A percentile compares a stretch with the other conserved stretches of the same genome.
Evolutionary conservation across 257 asterid species (phyloP).

Genomic region (Thymus quinquecostatus): DNA sequence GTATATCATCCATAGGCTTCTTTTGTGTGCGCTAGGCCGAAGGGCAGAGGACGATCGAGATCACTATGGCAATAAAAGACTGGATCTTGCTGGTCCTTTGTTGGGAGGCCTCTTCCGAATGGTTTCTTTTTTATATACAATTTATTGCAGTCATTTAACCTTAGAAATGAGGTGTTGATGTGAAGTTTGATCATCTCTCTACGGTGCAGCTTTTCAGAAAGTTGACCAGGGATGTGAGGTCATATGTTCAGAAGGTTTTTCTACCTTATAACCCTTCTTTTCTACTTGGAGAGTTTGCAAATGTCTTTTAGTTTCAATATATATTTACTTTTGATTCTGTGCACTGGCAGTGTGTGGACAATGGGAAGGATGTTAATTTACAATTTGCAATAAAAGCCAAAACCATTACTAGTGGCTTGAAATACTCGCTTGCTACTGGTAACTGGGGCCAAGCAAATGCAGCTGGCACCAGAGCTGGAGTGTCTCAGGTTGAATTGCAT

Average conservation of each 20-base stretch:
- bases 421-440: constrained; percentile 96
- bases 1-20: constrained; percentile 89
- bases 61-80: constrained; percentile 95
- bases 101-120: constrained; percentile 95
- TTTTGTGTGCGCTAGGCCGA: constrained; percentile 91
- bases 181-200: constrained; percentile 39
- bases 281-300: constrained; percentile 11
- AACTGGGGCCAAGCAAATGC: constrained; percentile 99
- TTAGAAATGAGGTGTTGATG: constrained; percentile 27
- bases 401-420: constrained; percentile 96
- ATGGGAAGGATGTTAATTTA: constrained; percentile 95
- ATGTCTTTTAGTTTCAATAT: constrained; percentile 23
- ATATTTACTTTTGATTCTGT: constrained; percentile 29
- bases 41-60: constrained; percentile 97
- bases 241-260: constrained; percentile 90
- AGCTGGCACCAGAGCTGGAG: constrained; percentile 99
- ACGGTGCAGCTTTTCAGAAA: constrained; percentile 87
- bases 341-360: constrained; percentile 78
- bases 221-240: constrained; percentile 93
- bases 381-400: constrained; percentile 98
- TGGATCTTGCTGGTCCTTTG: constrained; percentile 99
- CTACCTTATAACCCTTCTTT: constrained; percentile 26
- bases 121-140: constrained; percentile 51
- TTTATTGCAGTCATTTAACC: constrained; percentile 28
- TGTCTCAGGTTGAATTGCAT: constrained; percentile 74